Evolutionary conservation across 805 yeast genomes (phyloP).

Genomic region (Candida silvicultrix): DNA sequence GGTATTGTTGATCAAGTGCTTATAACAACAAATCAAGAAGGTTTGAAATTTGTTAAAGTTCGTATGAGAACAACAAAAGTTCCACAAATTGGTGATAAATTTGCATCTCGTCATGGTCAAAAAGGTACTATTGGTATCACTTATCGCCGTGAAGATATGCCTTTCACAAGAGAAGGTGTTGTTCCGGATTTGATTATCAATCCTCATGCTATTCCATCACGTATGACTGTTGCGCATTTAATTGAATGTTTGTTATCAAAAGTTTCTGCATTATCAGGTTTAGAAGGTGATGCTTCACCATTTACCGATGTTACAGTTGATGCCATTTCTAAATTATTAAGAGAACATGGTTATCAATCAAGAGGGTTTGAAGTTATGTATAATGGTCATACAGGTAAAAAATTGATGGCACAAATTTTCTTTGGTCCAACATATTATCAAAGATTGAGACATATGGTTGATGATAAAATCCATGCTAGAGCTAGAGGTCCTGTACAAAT

Average conservation of each 20-base stretch:
- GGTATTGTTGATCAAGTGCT: conserved; percentile 98
- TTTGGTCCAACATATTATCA: conserved; percentile 99
- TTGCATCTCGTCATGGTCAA: conserved; percentile 99
- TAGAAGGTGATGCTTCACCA: conserved; percentile 99
- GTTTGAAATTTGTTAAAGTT: conserved; percentile 94
- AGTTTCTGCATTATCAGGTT: conserved; percentile 90
- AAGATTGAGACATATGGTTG: conserved; percentile 98
- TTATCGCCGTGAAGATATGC: conserved; percentile 98
- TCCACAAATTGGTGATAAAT: conserved; percentile 99
- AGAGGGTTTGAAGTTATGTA: conserved; percentile 99
- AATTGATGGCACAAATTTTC: conserved; percentile 96
- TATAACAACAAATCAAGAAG: conserved; percentile 96
- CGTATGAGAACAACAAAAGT: conserved; percentile 98
- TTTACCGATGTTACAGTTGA: conserved; percentile 98
- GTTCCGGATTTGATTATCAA: conserved; percentile 97
- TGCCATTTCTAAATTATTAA: conserved; percentile 83
- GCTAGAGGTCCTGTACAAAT: conserved; percentile 99
- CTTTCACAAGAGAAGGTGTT: conserved; percentile 90
- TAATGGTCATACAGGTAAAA: conserved; percentile 98
- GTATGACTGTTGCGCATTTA: conserved; percentile 99
- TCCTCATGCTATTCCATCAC: conserved; percentile 99
- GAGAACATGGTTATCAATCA: conserved; percentile 95
- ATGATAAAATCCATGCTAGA: conserved; percentile 97
- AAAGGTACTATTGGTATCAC: conserved; percentile 99
- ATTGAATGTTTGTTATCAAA: conserved; percentile 95